phyloP scores from a whole-genome alignment of 1,284 basidiomycete genomes.

The Mycena citricolor region DNA sequence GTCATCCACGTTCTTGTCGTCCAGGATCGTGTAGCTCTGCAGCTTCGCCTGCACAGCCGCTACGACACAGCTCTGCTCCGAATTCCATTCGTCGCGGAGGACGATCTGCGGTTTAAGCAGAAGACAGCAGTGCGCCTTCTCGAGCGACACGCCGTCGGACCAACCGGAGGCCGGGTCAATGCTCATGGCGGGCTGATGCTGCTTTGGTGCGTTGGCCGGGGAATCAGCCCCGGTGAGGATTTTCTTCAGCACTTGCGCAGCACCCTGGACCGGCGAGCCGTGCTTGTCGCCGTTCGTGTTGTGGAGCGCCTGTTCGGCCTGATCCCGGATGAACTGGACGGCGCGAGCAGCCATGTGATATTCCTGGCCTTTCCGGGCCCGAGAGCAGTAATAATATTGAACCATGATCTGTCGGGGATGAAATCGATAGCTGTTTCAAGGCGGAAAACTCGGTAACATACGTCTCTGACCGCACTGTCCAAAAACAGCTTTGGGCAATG shows the following conservation, averaged over 20 bases:
- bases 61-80: conserved; percentile 72
- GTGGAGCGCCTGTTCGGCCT: conserved; percentile 43
- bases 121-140: conserved; percentile 77
- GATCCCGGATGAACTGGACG: conserved; percentile 82
- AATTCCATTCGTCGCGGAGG: conserved; percentile 63
- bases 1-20: conserved; percentile 78
- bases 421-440: neutral
- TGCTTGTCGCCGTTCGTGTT: conserved; percentile 16
- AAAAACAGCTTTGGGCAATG: conserved; percentile 86
- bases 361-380: conserved; percentile 74
- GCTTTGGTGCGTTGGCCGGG: conserved; percentile 38
- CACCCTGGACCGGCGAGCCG: conserved; percentile 45
- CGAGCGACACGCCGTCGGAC: conserved; percentile 65
- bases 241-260: conserved; percentile 61
- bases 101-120: conserved; percentile 92
- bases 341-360: conserved; percentile 88
- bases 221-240: conserved; percentile 56
- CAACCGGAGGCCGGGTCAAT: conserved; percentile 70
- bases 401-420: conserved; percentile 67
- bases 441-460: conserved; percentile 35
- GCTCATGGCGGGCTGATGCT: conserved; percentile 29
- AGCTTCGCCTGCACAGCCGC: conserved; percentile 83
- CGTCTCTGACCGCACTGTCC: conserved; percentile 78
- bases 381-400: conserved; percentile 88
- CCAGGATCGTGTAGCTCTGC: conserved; percentile 81